Percentiles rank a stretch among this genome's conserved stretches.
Evolutionary conservation across 345 rosid genomes (phyloP).

Genomic region (Eucalyptus cloeziana): DNA sequence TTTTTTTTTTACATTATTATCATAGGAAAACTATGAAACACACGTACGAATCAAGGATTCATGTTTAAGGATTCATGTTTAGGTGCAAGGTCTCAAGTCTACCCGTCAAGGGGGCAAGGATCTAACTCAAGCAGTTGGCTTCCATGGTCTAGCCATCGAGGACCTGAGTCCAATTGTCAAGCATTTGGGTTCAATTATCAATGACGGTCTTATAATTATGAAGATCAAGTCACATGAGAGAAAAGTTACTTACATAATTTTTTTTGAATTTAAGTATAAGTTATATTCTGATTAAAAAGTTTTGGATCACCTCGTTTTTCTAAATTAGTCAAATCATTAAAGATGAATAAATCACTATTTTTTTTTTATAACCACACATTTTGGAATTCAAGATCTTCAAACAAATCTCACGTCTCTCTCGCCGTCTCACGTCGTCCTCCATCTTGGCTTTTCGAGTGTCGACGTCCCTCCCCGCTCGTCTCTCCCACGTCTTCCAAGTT

Average conservation of each 20-base stretch:
- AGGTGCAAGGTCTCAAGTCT: background rate
- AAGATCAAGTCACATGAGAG: background rate
- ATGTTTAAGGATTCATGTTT: too few species aligned
- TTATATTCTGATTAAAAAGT: background rate
- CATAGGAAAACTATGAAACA: background rate
- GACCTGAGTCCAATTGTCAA: background rate
- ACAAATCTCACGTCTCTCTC: background rate
- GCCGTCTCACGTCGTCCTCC: too few species aligned
- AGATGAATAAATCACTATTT: too few species aligned
- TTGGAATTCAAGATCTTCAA: background rate
- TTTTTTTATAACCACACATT: too few species aligned
- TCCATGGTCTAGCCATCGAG: background rate
- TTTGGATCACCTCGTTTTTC: background rate
- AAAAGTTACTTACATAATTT: too few species aligned
- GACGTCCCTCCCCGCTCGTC: background rate
- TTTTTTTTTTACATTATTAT: too few species aligned
- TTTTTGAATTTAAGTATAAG: too few species aligned
- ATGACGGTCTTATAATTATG: too few species aligned
- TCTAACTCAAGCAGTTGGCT: background rate
- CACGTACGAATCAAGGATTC: fast-evolving
- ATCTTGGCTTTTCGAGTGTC: too few species aligned
- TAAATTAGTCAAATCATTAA: background rate
- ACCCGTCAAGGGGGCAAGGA: fast-evolving
- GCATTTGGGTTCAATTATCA: too few species aligned
- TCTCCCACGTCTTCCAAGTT: background rate